phyloP scores from a whole-genome alignment of 225 moss, liverwort and hornwort genomes.

The Physcomitrium patens region DNA sequence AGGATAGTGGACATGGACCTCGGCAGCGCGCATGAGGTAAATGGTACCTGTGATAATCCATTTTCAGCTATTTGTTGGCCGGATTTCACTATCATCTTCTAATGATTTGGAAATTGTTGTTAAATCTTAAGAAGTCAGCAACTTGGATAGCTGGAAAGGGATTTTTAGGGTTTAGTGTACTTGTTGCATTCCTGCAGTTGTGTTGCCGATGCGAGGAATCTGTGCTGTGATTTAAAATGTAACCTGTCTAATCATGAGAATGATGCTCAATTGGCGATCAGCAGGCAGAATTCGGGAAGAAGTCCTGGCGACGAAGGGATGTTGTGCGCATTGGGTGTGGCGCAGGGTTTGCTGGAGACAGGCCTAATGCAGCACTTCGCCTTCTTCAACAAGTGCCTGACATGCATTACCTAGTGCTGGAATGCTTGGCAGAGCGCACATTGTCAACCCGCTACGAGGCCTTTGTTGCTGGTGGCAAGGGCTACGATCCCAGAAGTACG shows the following conservation, averaged over 20 bases:
- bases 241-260: not conserved
- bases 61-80: no score
- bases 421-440: conserved; percentile 89
- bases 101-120: not conserved
- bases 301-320: conserved; percentile 34
- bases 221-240: not conserved
- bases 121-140: not conserved
- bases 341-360: conserved; percentile 86
- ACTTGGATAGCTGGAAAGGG: not conserved
- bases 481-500: conserved; percentile 82
- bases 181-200: not conserved
- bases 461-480: conserved; percentile 67
- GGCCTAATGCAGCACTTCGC: conserved; percentile 65
- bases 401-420: conserved; percentile 76
- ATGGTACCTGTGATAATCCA: no score
- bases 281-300: conserved; percentile 27
- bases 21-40: conserved; percentile 37
- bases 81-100: not conserved
- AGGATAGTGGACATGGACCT: conserved; percentile 28
- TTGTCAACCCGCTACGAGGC: conserved; percentile 75
- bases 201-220: not conserved
- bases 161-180: not conserved
- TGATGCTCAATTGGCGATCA: not conserved
- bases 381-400: conserved; percentile 64
- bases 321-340: conserved; percentile 77